Base-by-base conservation (phyloP, 208 protist genomes). In the Strigomonas oncopelti region DNA sequence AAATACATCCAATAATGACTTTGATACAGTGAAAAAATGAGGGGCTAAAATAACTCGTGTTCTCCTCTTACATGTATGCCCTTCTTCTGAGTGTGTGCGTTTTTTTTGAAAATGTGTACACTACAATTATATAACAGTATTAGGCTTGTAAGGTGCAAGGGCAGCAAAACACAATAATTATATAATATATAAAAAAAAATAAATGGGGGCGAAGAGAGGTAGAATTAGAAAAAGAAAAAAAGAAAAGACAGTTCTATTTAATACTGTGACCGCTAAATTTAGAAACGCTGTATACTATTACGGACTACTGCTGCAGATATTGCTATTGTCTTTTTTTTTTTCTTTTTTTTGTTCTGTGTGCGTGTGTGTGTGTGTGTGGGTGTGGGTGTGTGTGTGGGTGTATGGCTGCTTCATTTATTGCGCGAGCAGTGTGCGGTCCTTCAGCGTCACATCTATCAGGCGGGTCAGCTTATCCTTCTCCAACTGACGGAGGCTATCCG, bases 391-490 rank as follows among this genome's bases (percentile, higher is more conserved):
- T n/a, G n/a, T n/a, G n/a, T 27, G 20, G 52, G 3, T 4, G 22
- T 9, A 13, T 52, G 38, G 20, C 4, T 27, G 32, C 2, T 24
- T 16, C 31, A 54, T 62, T 71, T 16, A 55, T 46, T 2, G 16
- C 56, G 42, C 79, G 32, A 97, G 77, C n/a, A 97, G 73, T 18
- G 90, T 80, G 64, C 93, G 85, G 78, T 96, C 92, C 81, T 96
- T 97, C 68, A 93, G 58, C 8, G 90, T 95, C 27, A 96, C 83
- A 56, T 94, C 94, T 61, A 98, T 81, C 28, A 98, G 70, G 38
- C 85, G 83, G 28, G 90, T 82, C 46, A 97, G 76, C 76, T 98
- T 98, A 29, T 93, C 84, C 67, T 92, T 70, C 75, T 98, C 92
- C 61, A 94, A 64, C 56, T 90, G 24, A 0, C 67, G 71, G n/a